Base-by-base conservation (phyloP, 768 basidiomycete genomes). In the Hericium alpestre region DNA sequence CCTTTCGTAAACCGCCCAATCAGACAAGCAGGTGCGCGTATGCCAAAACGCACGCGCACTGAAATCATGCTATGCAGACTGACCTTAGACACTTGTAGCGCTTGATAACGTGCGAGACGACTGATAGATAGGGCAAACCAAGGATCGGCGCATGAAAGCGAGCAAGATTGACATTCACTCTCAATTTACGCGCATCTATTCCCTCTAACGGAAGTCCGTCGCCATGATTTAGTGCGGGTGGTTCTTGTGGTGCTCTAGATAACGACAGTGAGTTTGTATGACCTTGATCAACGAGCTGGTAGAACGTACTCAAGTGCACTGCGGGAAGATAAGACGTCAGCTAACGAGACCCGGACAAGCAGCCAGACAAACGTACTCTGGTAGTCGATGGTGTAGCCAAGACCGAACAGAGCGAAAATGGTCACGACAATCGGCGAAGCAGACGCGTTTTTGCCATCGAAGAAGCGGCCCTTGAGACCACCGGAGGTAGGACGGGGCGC, bases 331-430 rank as follows among this genome's bases (percentile, higher is more conserved):
- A 43, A 49, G 38, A 41, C 16, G 23, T 9, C 3, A 53, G 51
- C 39, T 57, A 18, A 59, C 23, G 7, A 6, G 32, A 7, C 15
- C 48, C 20, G 20, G 50, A 23, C 32, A 25, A 52, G 40, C 38
- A 60, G 18, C 41, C 22, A 40, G 49, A 56, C 25, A 40, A 20
- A 85, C 90, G 69, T 71, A 92, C 90, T 88, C 73, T 91, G 84
- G 70, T 92, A 93, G 74, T 93, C 91, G 62, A 93, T 73, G 64
- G 88, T 88, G 72, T 93, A 94, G 25, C 90, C 86, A 65, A 93
- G 74, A 55, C 76, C 77, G 70, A 92, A 88, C 32, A 93, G 68
- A 38, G 77, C 79, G 48, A 79, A 72, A 61, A 91, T 81, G 60
- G 80, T 73, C 63, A 72, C 79, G 54, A 83, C 79, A 43, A 89